A percentile compares a stretch with the other conserved stretches of the same genome.
Evolutionary conservation across 306 rosid genomes (phyloP).

Genomic region (Vachellia pachyceras): DNA sequence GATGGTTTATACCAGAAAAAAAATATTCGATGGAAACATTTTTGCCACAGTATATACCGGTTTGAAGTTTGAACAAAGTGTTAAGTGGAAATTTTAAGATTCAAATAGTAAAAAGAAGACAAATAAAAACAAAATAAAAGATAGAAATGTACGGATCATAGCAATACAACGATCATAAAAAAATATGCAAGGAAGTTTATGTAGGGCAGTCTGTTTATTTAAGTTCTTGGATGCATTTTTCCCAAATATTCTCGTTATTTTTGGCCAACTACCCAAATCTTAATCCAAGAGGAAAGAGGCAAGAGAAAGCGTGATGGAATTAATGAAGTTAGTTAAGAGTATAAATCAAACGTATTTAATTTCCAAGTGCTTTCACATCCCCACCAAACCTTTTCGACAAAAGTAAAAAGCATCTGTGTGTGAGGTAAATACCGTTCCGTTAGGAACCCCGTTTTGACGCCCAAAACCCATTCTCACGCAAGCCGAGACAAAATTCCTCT

Average conservation of each 20-base stretch:
- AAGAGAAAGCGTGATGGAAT: constrained; percentile 1
- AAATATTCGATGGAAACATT: too few relatives aligned
- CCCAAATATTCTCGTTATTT: background rate
- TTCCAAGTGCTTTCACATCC: constrained; percentile 6
- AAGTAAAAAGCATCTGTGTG: constrained; percentile 25
- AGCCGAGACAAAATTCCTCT: too few relatives aligned
- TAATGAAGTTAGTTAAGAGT: constrained; percentile 17
- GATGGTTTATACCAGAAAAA: too few relatives aligned
- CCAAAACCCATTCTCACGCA: too few relatives aligned
- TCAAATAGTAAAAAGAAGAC: too few relatives aligned
- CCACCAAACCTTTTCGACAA: constrained; percentile 2
- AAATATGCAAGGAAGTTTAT: too few relatives aligned
- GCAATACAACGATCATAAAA: too few relatives aligned
- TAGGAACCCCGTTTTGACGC: too few relatives aligned
- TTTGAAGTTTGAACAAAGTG: too few relatives aligned
- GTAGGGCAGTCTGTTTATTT: too few relatives aligned
- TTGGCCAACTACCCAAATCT: background rate
- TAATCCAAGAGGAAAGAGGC: background rate
- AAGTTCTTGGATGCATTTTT: background rate
- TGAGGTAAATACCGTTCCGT: constrained; percentile 38
- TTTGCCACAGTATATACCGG: too few relatives aligned
- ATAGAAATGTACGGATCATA: background rate
- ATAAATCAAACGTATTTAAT: constrained; percentile 27
- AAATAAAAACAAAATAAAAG: background rate
- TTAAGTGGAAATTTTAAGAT: too few relatives aligned